Conservation (phyloP, 768 basidiomycete species). For the Fomitopsis serialis region DNA sequence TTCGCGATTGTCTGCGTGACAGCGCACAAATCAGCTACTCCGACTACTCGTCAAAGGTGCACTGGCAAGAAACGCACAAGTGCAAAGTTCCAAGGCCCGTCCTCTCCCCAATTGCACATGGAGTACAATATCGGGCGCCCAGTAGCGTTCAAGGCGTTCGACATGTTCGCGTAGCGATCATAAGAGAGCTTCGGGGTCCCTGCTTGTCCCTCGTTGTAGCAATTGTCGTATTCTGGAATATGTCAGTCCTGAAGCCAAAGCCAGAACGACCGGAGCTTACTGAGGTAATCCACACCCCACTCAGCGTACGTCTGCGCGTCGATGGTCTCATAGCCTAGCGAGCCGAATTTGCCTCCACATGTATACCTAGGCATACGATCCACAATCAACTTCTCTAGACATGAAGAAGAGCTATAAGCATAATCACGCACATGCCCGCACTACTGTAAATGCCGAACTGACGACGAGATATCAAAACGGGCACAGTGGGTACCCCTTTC, state of each 20-base stretch:
- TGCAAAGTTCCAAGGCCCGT: slow-evolving; percentile 36
- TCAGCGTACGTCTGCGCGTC: slow-evolving; percentile 35
- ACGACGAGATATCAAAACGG: too few species aligned
- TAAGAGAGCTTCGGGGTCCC: slow-evolving; percentile 31
- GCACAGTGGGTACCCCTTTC: too few species aligned
- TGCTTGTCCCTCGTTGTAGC: slow-evolving; percentile 32
- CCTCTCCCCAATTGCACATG: slow-evolving; percentile 38
- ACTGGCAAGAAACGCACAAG: slow-evolving; percentile 23
- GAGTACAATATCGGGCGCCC: slow-evolving; percentile 34
- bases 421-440: slow-evolving; percentile 25
- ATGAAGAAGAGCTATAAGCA: too few species aligned
- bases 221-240: slow-evolving; percentile 37
- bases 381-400: too few species aligned
- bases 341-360: slow-evolving; percentile 33
- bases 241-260: too few species aligned
- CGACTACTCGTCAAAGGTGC: too few species aligned
- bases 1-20: slow-evolving; percentile 22
- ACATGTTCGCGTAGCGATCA: slow-evolving; percentile 33
- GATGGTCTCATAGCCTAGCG: slow-evolving; percentile 34
- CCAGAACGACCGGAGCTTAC: slow-evolving; percentile 18
- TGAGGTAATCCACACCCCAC: slow-evolving; percentile 35
- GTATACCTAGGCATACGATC: slow-evolving; percentile 29
- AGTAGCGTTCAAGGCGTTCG: slow-evolving; percentile 31
- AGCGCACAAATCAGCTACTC: not conserved
- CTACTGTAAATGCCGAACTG: slow-evolving; percentile 33